Evolutionary conservation across 2,329 filamentous ascomycete genomes (phyloP).

Genomic region (Fusarium cyanostomum): DNA sequence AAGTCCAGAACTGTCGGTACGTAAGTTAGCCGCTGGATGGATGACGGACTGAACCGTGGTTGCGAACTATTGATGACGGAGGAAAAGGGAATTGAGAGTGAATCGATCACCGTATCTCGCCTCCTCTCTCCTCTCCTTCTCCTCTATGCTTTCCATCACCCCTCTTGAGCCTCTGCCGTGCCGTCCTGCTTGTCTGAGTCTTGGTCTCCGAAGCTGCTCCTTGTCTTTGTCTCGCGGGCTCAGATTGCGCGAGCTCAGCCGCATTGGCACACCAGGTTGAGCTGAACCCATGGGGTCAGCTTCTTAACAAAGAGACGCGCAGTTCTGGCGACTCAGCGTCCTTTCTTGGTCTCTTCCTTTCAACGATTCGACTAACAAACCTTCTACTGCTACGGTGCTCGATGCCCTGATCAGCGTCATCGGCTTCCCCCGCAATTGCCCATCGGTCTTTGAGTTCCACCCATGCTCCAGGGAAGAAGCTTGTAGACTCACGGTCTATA

Average conservation of each 20-base stretch:
- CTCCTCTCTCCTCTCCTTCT: too few relatives aligned
- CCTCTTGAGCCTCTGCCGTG: too few relatives aligned
- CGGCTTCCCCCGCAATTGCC: not conserved
- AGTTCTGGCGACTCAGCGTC: conserved; percentile 1
- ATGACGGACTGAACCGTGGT: not conserved
- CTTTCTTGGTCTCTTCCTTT: not conserved
- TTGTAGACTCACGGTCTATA: too few relatives aligned
- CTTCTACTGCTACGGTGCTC: conserved; percentile 5
- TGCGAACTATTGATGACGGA: not conserved
- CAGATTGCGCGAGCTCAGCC: not conserved
- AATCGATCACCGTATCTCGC: too few relatives aligned
- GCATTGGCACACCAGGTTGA: not conserved
- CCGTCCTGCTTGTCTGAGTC: too few relatives aligned
- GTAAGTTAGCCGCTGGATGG: too few relatives aligned
- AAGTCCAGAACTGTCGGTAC: not conserved
- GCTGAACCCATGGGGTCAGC: conserved; percentile 13
- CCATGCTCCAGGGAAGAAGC: not conserved
- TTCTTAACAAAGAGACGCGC: conserved; percentile 4
- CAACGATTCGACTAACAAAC: too few relatives aligned
- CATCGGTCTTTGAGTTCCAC: not conserved
- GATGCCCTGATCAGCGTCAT: conserved; percentile 6
- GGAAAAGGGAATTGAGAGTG: too few relatives aligned
- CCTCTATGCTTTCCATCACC: too few relatives aligned
- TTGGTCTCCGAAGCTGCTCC: not conserved
- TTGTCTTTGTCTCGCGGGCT: not conserved